phyloP scores from a whole-genome alignment of 2,329 filamentous ascomycete genomes.

The Phyllosticta capitalensis region DNA sequence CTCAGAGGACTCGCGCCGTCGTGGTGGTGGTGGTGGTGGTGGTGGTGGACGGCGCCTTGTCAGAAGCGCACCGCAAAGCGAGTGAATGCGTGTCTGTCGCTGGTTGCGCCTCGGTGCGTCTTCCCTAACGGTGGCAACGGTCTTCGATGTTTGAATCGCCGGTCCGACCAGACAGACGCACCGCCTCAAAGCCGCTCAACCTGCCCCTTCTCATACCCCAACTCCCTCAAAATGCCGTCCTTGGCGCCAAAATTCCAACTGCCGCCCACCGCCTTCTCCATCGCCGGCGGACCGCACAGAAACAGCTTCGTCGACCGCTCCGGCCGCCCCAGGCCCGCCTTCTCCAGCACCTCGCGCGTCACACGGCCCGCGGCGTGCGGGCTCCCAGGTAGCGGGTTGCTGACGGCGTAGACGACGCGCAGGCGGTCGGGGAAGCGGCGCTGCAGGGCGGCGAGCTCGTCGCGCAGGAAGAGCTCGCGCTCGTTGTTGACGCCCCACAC shows the following conservation, averaged over 20 bases:
- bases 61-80: no score
- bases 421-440: slow-evolving; percentile 46
- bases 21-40: no score
- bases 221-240: slow-evolving; percentile 36
- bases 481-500: slow-evolving; percentile 59
- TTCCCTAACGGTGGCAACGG: no score
- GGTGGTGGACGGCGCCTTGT: no score
- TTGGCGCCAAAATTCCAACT: slow-evolving; percentile 29
- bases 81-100: no score
- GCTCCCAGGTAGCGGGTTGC: slow-evolving; percentile 34
- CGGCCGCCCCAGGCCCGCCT: slow-evolving; percentile 35
- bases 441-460: slow-evolving; percentile 47
- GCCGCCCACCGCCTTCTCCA: slow-evolving; percentile 51
- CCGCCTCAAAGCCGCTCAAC: slow-evolving; percentile 48
- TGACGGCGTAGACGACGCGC: slow-evolving; percentile 49
- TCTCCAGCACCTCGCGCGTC: slow-evolving; percentile 45
- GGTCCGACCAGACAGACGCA: no score
- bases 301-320: slow-evolving; percentile 49
- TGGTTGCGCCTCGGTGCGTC: no score
- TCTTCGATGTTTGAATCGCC: no score
- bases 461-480: slow-evolving; percentile 49
- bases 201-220: slow-evolving; percentile 50
- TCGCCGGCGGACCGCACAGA: slow-evolving; percentile 58
- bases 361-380: slow-evolving; percentile 47
- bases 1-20: no score